Evolutionary conservation across 352 stramenopile genomes (phyloP), one percentile per base, ranked within the genome.

Genomic region (Phytophthora sp.): DNA sequence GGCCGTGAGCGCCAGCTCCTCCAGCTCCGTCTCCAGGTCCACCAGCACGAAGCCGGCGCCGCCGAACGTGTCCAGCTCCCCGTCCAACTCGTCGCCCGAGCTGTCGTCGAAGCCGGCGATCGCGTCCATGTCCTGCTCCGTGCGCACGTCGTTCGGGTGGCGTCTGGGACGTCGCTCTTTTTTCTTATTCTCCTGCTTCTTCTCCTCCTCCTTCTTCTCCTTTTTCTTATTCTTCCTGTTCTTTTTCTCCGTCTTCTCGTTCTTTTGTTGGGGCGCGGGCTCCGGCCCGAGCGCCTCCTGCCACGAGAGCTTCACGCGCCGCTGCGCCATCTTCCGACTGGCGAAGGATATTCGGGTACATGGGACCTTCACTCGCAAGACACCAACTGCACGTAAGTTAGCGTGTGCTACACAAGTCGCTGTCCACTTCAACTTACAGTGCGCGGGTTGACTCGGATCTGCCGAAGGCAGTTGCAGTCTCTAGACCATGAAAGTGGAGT

Each of bases 1-100:
- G 4, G 67, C 73, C 23, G 70, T 60, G 3, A 82, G 49, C 18
- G 54, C 69, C 30, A 82, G 28, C 31, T 84, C 64, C 34, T 85
- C 76, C 44, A 81, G 30, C 17, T 82, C 74, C n/a, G 45, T 70
- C 49, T 77, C 67, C 4, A 81, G 21, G 42, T 83, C 68, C 9
- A 83, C 43, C 37, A 86, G 35, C 5, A 83, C 68, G 54, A 82
- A 86, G 11, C 66, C 63, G 13, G 65, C 53, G 5, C 57, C 66
- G 15, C 62, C 63, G 13, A 72, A 72, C 9, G 57, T 58, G 26
- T 75, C 69, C 0, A 71, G 41, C 0, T 73, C 52, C 1, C 48
- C 52, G 4, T 74, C 65, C 21, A 68, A 28, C 9, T 74, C 61
- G 28, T 56, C 61, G 17, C 54, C 57, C 1, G 57, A 66, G 23